Conservation (phyloP, 306 rosid species). For the Corylus americana region DNA sequence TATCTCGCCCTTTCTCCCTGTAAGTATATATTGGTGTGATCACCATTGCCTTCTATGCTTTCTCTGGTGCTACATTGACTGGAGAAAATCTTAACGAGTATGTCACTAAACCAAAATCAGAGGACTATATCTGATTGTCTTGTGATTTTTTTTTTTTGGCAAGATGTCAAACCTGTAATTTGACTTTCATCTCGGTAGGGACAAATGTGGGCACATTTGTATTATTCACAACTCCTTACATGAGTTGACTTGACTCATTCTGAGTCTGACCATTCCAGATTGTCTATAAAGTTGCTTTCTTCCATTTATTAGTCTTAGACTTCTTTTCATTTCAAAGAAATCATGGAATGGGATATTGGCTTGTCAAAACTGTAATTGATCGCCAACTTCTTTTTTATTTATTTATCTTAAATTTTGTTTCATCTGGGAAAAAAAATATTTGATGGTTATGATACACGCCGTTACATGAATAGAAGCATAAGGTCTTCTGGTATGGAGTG, state of each 20-base stretch:
- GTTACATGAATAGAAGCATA: neutral
- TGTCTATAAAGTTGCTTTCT: neutral
- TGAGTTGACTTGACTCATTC: slow-evolving; percentile 29
- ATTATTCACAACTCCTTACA: slow-evolving; percentile 17
- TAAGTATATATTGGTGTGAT: slow-evolving; percentile 49
- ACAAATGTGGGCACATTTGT: neutral
- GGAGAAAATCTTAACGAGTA: neutral
- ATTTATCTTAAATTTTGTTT: neutral
- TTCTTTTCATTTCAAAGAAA: slow-evolving; percentile 1
- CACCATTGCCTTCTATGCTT: slow-evolving; percentile 9
- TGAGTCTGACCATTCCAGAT: neutral
- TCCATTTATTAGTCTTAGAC: slow-evolving; percentile 4
- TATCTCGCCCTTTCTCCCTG: slow-evolving; percentile 82
- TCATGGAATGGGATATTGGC: neutral
- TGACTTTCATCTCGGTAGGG: slow-evolving; percentile 16
- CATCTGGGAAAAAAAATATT: neutral
- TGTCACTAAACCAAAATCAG: neutral
- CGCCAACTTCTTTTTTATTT: neutral
- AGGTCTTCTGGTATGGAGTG: neutral
- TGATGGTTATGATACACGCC: neutral
- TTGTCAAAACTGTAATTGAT: neutral
- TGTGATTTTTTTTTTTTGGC: neutral
- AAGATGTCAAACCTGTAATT: slow-evolving; percentile 1
- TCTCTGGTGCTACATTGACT: slow-evolving; percentile 9
- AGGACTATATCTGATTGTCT: neutral